Evolutionary conservation across 768 basidiomycete genomes (phyloP).

Genomic region (Leccinum truebloodii): DNA sequence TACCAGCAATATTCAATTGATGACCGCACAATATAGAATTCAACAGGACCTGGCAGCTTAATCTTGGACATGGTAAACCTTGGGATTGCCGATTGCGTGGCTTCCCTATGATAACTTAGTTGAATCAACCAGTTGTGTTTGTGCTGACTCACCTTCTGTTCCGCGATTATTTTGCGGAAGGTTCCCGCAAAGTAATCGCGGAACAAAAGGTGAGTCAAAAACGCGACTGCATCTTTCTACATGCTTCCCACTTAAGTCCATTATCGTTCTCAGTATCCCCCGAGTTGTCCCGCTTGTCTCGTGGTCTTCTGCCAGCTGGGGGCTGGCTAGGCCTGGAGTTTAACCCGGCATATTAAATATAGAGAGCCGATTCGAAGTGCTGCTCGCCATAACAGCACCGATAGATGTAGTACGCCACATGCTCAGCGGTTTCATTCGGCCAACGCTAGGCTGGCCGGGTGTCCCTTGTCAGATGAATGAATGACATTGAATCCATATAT

Average conservation of each 20-base stretch:
- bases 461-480: neutral
- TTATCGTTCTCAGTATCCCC: neutral
- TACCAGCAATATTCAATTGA: too few relatives aligned
- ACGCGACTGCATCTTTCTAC: neutral
- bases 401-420: neutral
- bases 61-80: too few relatives aligned
- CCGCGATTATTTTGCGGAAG: neutral
- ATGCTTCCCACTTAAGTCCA: neutral
- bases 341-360: constrained; percentile 29
- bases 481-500: neutral
- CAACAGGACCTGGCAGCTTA: too few relatives aligned
- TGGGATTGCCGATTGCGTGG: too few relatives aligned
- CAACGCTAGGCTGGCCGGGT: neutral
- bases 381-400: constrained; percentile 64
- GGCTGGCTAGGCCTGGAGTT: neutral
- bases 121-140: neutral
- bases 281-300: neutral
- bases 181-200: too few relatives aligned
- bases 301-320: neutral
- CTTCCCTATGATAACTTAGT: too few relatives aligned
- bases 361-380: constrained; percentile 59
- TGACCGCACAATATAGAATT: too few relatives aligned
- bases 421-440: neutral
- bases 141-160: neutral
- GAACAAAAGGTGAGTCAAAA: too few relatives aligned